Percentiles rank a stretch among this genome's conserved stretches.
Conservation (phyloP, 1,139 yeast genomes). For the Scheffersomyces insectosa region DNA sequence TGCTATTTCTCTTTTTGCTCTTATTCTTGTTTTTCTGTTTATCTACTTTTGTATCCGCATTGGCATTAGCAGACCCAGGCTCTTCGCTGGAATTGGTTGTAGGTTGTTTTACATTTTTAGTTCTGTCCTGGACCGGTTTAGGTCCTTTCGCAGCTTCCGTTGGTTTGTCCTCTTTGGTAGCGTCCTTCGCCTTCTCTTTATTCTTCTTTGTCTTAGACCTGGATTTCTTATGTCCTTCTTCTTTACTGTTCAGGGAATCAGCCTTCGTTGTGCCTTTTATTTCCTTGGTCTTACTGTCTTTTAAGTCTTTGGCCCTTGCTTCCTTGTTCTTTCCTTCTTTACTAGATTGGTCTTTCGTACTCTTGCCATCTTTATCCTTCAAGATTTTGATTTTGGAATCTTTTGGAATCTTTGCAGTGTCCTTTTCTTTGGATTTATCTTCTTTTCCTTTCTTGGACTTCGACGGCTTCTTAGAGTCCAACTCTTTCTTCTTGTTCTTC, state of each 20-base stretch:
- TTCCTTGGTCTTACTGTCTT: background rate
- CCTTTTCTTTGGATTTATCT: background rate
- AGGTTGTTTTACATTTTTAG: no score
- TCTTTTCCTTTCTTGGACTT: background rate
- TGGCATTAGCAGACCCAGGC: background rate
- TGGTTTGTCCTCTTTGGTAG: no score
- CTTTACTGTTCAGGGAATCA: background rate
- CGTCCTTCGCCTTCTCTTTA: background rate
- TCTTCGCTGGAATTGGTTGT: no score
- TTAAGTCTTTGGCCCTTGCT: background rate
- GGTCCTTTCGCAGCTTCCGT: no score
- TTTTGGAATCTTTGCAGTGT: background rate
- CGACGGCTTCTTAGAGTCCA: background rate
- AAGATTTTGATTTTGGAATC: background rate
- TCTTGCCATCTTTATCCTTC: background rate
- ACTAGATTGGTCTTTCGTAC: background rate
- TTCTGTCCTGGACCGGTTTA: no score
- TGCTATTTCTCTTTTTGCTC: background rate
- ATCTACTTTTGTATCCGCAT: background rate
- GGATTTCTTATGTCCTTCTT: background rate
- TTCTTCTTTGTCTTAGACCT: background rate
- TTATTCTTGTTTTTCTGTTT: slow-evolving; percentile 1
- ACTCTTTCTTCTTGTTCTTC: background rate
- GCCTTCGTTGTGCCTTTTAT: background rate
- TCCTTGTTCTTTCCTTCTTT: background rate